Evolutionary conservation across 345 rosid species (phyloP), one percentile per base, ranked within the genome.

Genomic region (Ceriops tagal): DNA sequence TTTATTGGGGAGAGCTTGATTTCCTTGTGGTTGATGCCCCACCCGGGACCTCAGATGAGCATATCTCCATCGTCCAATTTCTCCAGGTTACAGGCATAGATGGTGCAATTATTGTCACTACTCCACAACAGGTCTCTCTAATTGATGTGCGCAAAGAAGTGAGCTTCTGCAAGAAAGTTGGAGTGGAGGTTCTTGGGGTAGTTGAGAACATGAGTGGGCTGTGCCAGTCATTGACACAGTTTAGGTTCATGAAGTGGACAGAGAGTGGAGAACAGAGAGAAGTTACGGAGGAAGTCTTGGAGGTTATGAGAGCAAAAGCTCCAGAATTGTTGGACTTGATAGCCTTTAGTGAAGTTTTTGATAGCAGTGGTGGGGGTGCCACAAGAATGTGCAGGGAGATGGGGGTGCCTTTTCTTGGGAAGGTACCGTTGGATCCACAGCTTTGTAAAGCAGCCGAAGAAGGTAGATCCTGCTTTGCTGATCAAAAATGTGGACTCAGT

Each of bases 181-280:
- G 96, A 30, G 87, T 93, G 4, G 84, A 80, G 0, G 88, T 93
- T 53, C 92, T 93, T 28, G 96, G 98, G 57, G 97, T 93, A 3
- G 97, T 93, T n/a, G 99, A 93, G 78, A 93, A 92, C 81, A 93
- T 92, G 99, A 93, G 99, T 67, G 93, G 96, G 58, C 78, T 93
- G 70, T 84, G 83, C 75, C 99, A 93, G 59, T 85, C 88, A 4
- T 66, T 93, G 73, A 75, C 65, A 7, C 96, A 89, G 78, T 82
- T 89, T 72, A 86, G 74, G 69, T 93, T 91, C 66, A 60, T 82
- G 81, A 87, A 73, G 79, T 49, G 69, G 70, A 70, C 82, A 0
- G 92, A 75, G 61, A 61, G 66, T 0, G 95, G 87, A 26, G 90
- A 83, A 34, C 93, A 79, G 49, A 49, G 63, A 24, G 96, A 93